Conservation (phyloP, 805 yeast genomes). For the Candida sanyiensis region DNA sequence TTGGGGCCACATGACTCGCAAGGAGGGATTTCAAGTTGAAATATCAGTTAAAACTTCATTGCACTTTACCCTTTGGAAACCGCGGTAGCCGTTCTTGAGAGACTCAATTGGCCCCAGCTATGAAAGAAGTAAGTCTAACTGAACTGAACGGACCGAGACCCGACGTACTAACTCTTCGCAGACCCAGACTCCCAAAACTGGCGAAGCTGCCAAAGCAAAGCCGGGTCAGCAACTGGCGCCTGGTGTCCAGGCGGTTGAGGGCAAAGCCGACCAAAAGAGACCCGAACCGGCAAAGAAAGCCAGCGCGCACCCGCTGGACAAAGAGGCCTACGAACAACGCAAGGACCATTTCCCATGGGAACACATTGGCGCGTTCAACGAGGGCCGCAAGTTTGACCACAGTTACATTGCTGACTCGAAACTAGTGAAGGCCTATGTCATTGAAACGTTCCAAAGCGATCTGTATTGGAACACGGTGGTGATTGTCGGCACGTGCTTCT, state of each 20-base stretch:
- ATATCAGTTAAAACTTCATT: not conserved
- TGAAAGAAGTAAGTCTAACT: not conserved
- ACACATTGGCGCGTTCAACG: conserved; percentile 27
- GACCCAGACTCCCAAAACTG: not conserved
- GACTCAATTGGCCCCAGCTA: not conserved
- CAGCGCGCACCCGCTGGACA: not conserved
- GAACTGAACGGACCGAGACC: not conserved
- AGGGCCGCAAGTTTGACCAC: conserved; percentile 21
- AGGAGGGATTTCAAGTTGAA: not conserved
- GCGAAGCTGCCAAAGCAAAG: too few species aligned
- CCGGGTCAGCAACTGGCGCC: not conserved
- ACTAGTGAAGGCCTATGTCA: conserved; percentile 50
- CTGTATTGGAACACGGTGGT: conserved; percentile 64
- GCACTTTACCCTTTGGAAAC: too few species aligned
- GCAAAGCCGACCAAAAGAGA: not conserved
- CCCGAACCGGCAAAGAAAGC: conserved; percentile 1
- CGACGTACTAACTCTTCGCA: not conserved
- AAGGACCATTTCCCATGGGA: conserved; percentile 31
- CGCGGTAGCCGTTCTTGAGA: too few species aligned
- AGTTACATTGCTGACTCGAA: conserved; percentile 27
- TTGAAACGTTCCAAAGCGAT: conserved; percentile 67
- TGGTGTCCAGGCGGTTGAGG: not conserved
- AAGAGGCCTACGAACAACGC: conserved; percentile 1
- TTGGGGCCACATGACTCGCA: conserved; percentile 2
- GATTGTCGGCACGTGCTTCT: conserved; percentile 64